Conservation (phyloP, 164 flowering plant genomes). For the Kingdonia uniflora region DNA sequence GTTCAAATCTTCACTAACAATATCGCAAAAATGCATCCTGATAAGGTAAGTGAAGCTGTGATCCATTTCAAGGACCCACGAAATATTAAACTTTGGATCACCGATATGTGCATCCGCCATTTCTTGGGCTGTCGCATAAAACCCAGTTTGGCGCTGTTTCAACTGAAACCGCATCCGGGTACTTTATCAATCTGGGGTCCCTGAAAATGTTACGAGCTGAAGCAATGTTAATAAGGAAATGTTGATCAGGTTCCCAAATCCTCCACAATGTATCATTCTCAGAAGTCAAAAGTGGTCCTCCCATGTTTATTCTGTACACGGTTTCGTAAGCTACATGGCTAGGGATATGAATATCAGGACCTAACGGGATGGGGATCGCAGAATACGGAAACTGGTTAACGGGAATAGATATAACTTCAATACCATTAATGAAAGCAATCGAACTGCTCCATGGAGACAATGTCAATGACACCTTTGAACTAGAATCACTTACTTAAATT, state of each 20-base stretch:
- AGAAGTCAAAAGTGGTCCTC: constrained; percentile 30
- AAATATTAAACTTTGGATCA: constrained; percentile 33
- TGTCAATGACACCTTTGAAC: constrained; percentile 16
- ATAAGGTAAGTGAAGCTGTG: constrained; percentile 29
- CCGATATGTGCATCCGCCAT: constrained; percentile 47
- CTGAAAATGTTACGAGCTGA: constrained; percentile 23
- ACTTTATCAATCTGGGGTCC: constrained; percentile 22
- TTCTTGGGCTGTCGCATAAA: constrained; percentile 46
- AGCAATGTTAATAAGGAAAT: constrained; percentile 23
- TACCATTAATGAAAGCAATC: constrained; percentile 38
- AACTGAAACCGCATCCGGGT: constrained; percentile 27
- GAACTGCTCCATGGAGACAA: constrained; percentile 29
- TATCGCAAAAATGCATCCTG: constrained; percentile 53
- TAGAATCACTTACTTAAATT: constrained; percentile 14
- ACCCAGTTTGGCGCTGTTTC: constrained; percentile 41
- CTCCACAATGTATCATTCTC: constrained; percentile 37
- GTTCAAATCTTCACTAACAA: constrained; percentile 25
- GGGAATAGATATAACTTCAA: constrained; percentile 38
- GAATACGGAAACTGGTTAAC: constrained; percentile 20
- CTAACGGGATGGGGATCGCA: constrained; percentile 20
- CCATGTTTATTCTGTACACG: constrained; percentile 36
- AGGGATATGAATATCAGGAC: constrained; percentile 18
- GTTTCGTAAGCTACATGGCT: constrained; percentile 26
- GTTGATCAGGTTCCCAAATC: constrained; percentile 31
- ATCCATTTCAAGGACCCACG: constrained; percentile 42